A percentile compares a stretch with the other conserved stretches of the same genome.
Conservation (phyloP, 768 basidiomycete species). For the Tulasnella sp. region DNA sequence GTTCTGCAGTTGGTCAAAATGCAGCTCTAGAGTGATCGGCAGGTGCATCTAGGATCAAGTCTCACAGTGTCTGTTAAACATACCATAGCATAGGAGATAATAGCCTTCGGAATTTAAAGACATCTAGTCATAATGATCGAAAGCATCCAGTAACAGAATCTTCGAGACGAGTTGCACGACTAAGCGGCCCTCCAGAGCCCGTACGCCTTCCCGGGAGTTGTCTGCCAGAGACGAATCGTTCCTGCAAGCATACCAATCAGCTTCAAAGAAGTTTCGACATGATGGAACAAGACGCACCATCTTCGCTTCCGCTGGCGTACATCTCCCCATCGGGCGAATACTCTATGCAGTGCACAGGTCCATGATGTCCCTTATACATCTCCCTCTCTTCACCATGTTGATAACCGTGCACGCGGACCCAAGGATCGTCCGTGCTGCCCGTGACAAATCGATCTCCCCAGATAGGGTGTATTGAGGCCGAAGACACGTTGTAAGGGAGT, state of each 20-base stretch:
- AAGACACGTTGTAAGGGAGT: slow-evolving; percentile 86
- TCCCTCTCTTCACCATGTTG: slow-evolving; percentile 84
- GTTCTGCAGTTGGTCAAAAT: slow-evolving; percentile 3
- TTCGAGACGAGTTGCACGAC: background rate
- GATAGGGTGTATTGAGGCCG: slow-evolving; percentile 92
- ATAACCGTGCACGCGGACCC: slow-evolving; percentile 93
- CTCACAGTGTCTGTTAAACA: background rate
- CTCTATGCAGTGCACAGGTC: slow-evolving; percentile 92
- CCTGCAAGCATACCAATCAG: slow-evolving; percentile 56
- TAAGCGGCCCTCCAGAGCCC: slow-evolving; percentile 62
- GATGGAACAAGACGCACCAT: slow-evolving; percentile 35
- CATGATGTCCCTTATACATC: slow-evolving; percentile 94
- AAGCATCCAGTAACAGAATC: background rate
- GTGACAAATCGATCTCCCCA: slow-evolving; percentile 89
- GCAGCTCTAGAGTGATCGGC: background rate
- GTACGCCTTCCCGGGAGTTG: slow-evolving; percentile 89
- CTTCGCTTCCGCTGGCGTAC: slow-evolving; percentile 95
- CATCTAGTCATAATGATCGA: slow-evolving; percentile 16
- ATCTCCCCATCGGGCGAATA: slow-evolving; percentile 97
- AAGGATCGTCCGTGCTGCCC: slow-evolving; percentile 87
- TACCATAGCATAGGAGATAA: slow-evolving; percentile 11
- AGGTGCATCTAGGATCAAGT: background rate
- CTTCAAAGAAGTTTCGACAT: background rate
- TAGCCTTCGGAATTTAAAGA: background rate
- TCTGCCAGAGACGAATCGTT: slow-evolving; percentile 97